Conservation (phyloP, 1,139 yeast species). For the Meyerozyma elateridarum region DNA sequence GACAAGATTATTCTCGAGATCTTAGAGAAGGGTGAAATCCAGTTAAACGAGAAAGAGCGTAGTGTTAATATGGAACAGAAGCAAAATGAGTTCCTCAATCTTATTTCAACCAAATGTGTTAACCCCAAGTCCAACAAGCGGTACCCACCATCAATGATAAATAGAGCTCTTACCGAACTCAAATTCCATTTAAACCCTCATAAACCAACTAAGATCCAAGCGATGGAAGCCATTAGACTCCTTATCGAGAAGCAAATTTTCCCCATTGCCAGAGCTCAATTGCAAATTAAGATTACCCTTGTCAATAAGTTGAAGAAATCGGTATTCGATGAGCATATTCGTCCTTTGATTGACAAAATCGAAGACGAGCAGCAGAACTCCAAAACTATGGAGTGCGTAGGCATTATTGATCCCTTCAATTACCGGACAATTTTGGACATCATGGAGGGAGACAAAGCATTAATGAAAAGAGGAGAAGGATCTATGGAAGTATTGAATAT, state of each 20-base stretch:
- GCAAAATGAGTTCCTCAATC: slow-evolving; percentile 77
- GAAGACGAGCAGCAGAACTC: slow-evolving; percentile 49
- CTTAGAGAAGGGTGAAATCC: slow-evolving; percentile 86
- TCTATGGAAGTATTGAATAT: slow-evolving; percentile 81
- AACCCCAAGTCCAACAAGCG: slow-evolving; percentile 87
- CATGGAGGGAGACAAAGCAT: slow-evolving; percentile 48
- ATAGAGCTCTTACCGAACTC: slow-evolving; percentile 74
- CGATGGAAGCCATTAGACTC: slow-evolving; percentile 83
- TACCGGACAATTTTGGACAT: slow-evolving; percentile 67
- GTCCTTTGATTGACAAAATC: slow-evolving; percentile 47
- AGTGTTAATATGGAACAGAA: slow-evolving; percentile 69
- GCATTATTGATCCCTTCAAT: slow-evolving; percentile 84
- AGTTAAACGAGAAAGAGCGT: slow-evolving; percentile 90
- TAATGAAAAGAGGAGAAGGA: slow-evolving; percentile 53
- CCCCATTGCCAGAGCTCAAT: slow-evolving; percentile 91
- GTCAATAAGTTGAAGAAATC: slow-evolving; percentile 48
- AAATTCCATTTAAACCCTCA: slow-evolving; percentile 79
- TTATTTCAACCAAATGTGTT: slow-evolving; percentile 85
- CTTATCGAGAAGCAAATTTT: slow-evolving; percentile 74
- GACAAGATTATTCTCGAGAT: slow-evolving; percentile 77
- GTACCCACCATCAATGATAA: slow-evolving; percentile 91
- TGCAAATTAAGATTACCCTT: slow-evolving; percentile 69
- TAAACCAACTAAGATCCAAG: slow-evolving; percentile 81
- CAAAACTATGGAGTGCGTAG: slow-evolving; percentile 55
- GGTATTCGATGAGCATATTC: slow-evolving; percentile 42